phyloP scores from a whole-genome alignment of 768 basidiomycete species.

The Lentinula sp. region DNA sequence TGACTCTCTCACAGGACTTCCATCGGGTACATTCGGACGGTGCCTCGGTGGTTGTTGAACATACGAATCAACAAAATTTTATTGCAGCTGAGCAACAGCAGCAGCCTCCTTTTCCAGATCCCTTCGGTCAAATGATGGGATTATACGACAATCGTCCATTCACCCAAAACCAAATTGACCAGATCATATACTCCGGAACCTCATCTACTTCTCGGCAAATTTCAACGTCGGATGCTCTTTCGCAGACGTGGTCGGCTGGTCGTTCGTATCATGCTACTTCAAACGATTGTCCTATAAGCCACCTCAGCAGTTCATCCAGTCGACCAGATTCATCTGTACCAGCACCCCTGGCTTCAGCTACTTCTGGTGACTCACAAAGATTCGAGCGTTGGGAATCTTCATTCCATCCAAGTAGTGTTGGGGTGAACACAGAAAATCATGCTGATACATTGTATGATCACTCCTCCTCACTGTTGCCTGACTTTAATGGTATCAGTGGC shows the following conservation, averaged over 20 bases:
- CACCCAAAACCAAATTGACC: background rate
- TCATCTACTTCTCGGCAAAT: background rate
- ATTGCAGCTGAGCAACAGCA: background rate
- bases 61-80: background rate
- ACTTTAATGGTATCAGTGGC: background rate
- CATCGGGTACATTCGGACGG: background rate
- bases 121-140: conserved; percentile 3
- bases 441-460: background rate
- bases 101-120: background rate
- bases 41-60: background rate
- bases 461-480: background rate
- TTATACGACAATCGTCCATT: background rate
- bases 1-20: background rate
- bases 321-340: too few species aligned
- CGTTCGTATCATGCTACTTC: background rate
- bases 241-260: background rate
- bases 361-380: too few species aligned
- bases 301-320: too few species aligned
- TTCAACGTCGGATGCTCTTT: background rate
- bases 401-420: too few species aligned
- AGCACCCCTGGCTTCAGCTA: too few species aligned
- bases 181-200: background rate
- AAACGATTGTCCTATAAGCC: too few species aligned
- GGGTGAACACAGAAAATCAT: background rate
- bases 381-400: too few species aligned